Base-by-base conservation (phyloP, 1,284 basidiomycete species). In the Trichosporon coremiiforme region DNA sequence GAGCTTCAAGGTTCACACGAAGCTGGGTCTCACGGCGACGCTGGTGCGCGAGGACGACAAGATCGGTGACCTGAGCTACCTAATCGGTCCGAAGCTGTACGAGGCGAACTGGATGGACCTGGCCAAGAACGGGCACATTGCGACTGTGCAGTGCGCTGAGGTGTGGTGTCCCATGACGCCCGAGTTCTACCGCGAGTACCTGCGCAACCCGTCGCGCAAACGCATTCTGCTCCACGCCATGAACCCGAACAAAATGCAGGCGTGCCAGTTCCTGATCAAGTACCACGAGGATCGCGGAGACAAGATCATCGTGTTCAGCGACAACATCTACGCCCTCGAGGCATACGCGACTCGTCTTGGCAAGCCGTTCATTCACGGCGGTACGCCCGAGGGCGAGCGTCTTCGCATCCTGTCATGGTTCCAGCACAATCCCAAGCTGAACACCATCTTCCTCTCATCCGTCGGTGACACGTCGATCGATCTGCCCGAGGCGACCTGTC, bases 21-120 rank as follows among this genome's bases (percentile, higher is more conserved):
- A 98, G 83, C 88, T 98, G 17, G 95, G 95, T 17, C 36, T 68
- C n/a, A 66, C 79, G 92, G 95, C 96, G 0, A 99, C 97, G 3
- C 89, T 99, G 45, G 97, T 99, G 41, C 92, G 97, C 73, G 97
- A 99, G 84, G 97, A 99, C 80, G 97, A 99, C 83, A 98, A 98
- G 86, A 99, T 99, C 77, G 91, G 93, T 36, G 97, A 99, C 85
- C 86, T 99, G 70, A 98, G 98, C 81, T 99, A 98, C 81, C 92
- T 99, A 88, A 98, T 99, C 79, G 97, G 97, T 1, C 97, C 97
- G 4, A 99, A 99, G 85, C 87, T 99, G 60, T 99, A 99, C 82
- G 97, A 99, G 84, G 97, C 97, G 7, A 99, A 99, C 82, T 99
- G 97, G 97, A 99, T 99, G 96, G 97, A 99, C 83, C 89, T 99